Conservation (phyloP, 1,139 yeast genomes). For the Arxiozyma heterogenica region DNA sequence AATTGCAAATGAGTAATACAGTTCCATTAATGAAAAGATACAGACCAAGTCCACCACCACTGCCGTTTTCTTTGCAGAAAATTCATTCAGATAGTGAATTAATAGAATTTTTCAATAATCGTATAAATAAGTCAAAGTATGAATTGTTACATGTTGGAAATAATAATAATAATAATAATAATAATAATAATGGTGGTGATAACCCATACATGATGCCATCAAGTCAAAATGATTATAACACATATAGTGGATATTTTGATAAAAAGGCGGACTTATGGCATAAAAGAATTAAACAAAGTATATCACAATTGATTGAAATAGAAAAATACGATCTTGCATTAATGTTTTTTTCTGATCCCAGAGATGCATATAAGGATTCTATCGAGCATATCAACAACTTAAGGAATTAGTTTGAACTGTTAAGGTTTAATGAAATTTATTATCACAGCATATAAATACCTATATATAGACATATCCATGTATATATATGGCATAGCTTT, state of each 20-base stretch:
- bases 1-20: background rate
- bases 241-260: constrained; percentile 27
- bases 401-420: background rate
- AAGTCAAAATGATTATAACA: constrained; percentile 21
- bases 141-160: constrained; percentile 2
- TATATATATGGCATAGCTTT: background rate
- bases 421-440: background rate
- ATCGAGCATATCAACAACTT: background rate
- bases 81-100: background rate
- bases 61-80: background rate
- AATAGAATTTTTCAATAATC: background rate
- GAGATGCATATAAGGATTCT: constrained; percentile 19
- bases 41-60: background rate
- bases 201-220: constrained; percentile 18
- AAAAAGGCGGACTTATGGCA: constrained; percentile 39
- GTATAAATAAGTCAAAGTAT: background rate
- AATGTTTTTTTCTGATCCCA: constrained; percentile 27
- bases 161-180: constrained; percentile 1
- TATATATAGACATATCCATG: background rate
- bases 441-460: no score
- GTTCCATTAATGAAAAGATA: background rate
- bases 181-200: background rate
- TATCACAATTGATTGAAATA: constrained; percentile 17
- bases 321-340: constrained; percentile 14
- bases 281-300: constrained; percentile 33